Percentiles rank a stretch among this genome's conserved stretches.
Evolutionary conservation across 768 basidiomycete genomes (phyloP).

Genomic region (Ramaria rubella): DNA sequence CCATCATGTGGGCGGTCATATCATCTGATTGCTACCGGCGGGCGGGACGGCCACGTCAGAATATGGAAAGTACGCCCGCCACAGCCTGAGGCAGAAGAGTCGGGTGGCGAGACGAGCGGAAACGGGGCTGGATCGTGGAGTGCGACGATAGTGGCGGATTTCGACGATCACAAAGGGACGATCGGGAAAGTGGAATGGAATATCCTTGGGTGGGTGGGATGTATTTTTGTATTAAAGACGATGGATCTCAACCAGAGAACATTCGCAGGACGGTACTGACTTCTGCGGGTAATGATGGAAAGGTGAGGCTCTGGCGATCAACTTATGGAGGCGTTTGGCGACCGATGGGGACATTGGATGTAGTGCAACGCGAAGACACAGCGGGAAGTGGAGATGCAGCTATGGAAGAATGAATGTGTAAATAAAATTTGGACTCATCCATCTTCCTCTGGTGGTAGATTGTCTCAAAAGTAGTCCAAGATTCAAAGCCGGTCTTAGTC

Average conservation of each 20-base stretch:
- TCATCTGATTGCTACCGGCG: constrained; percentile 89
- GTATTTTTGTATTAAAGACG: constrained; percentile 2
- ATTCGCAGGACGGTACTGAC: constrained; percentile 68
- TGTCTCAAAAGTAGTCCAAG: background rate
- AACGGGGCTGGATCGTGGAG: constrained; percentile 58
- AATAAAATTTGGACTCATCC: no score
- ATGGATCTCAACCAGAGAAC: background rate
- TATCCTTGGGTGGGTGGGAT: constrained; percentile 58
- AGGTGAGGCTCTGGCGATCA: constrained; percentile 80
- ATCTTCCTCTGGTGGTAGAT: no score
- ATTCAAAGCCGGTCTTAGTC: background rate
- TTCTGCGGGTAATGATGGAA: constrained; percentile 77
- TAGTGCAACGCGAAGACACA: constrained; percentile 62
- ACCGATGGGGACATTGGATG: constrained; percentile 72
- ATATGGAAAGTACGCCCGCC: constrained; percentile 81
- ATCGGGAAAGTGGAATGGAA: constrained; percentile 93
- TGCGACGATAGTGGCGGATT: constrained; percentile 73
- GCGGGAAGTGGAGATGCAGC: constrained; percentile 33
- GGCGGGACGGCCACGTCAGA: constrained; percentile 79
- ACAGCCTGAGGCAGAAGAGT: constrained; percentile 19
- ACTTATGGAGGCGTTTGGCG: constrained; percentile 80
- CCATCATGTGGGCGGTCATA: constrained; percentile 90
- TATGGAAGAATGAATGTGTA: constrained; percentile 28
- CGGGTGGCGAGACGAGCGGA: constrained; percentile 30
- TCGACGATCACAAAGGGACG: constrained; percentile 76